phyloP scores from a whole-genome alignment of 768 basidiomycete genomes.

The Russula sp. region DNA sequence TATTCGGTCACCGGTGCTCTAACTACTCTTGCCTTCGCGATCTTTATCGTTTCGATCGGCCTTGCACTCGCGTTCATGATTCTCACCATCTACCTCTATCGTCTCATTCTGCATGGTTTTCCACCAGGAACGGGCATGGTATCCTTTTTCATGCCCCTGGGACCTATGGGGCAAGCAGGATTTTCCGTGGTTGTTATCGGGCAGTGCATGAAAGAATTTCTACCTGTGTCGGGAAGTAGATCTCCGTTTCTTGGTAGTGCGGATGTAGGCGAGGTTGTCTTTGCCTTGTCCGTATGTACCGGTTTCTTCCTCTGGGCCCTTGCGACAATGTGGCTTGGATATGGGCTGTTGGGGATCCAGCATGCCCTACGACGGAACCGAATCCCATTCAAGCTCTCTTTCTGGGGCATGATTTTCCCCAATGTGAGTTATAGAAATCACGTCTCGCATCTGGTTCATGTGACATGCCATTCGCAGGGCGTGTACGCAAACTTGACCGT shows the following conservation, averaged over 20 bases:
- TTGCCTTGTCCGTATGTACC: conserved; percentile 39
- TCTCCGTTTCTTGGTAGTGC: conserved; percentile 32
- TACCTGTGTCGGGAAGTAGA: conserved; percentile 31
- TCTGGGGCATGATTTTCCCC: conserved; percentile 68
- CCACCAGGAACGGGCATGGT: conserved; percentile 42
- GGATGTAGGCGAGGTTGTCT: conserved; percentile 34
- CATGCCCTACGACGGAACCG: conserved; percentile 34
- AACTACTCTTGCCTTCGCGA: conserved; percentile 45
- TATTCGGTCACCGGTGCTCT: conserved; percentile 44
- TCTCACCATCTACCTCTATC: conserved; percentile 54
- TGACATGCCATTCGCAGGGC: conserved; percentile 32
- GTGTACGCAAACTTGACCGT: conserved; percentile 63
- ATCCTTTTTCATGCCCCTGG: conserved; percentile 65
- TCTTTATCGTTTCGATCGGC: conserved; percentile 50
- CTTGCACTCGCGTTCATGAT: conserved; percentile 58
- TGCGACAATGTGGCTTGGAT: conserved; percentile 56
- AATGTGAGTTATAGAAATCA: conserved; percentile 39
- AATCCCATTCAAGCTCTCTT: conserved; percentile 48
- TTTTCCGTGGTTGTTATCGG: conserved; percentile 52
- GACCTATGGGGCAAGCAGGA: conserved; percentile 64
- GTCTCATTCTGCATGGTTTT: conserved; percentile 50
- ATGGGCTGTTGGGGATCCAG: conserved; percentile 44
- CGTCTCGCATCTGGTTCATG: background rate
- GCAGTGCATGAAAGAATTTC: conserved; percentile 34
- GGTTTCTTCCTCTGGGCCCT: conserved; percentile 55